A percentile compares a stretch with the other conserved stretches of the same genome.
phyloP scores from a whole-genome alignment of 805 yeast species.

The Kazachstania martiniae region DNA sequence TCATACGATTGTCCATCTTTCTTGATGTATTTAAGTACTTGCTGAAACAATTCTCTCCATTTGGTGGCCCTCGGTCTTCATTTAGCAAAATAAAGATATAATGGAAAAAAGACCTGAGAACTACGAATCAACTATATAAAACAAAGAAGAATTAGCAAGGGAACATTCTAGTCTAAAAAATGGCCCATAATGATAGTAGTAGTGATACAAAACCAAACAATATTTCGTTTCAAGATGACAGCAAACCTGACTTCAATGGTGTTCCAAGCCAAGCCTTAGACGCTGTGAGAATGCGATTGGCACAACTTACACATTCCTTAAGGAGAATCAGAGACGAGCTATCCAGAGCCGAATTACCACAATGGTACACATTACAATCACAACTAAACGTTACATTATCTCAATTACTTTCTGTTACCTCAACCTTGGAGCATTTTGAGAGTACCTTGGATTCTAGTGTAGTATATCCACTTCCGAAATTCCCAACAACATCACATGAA shows the following conservation, averaged over 20 bases:
- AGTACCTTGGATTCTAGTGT: conserved; percentile 54
- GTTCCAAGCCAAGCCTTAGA: conserved; percentile 56
- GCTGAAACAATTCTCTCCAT: too few species aligned
- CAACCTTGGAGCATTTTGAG: conserved; percentile 51
- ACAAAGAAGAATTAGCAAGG: too few species aligned
- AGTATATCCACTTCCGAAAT: conserved; percentile 72
- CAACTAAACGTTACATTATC: conserved; percentile 78
- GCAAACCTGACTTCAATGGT: conserved; percentile 23
- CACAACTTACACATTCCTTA: conserved; percentile 52
- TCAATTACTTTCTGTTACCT: conserved; percentile 69
- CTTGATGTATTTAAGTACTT: too few species aligned
- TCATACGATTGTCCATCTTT: too few species aligned
- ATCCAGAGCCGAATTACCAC: conserved; percentile 35
- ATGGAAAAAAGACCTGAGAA: not conserved
- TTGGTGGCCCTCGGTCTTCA: too few species aligned
- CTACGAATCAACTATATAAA: not conserved
- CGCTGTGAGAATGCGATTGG: conserved; percentile 47
- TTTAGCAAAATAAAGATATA: too few species aligned
- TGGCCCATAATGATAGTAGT: too few species aligned
- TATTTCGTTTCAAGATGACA: conserved; percentile 2
- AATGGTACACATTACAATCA: conserved; percentile 56
- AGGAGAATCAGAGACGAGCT: conserved; percentile 45
- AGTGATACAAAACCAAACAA: conserved; percentile 2
- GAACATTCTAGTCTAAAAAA: too few species aligned
- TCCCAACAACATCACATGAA: conserved; percentile 79